phyloP scores from a whole-genome alignment of 1,284 basidiomycete genomes.

The Rhodotorula sp. region DNA sequence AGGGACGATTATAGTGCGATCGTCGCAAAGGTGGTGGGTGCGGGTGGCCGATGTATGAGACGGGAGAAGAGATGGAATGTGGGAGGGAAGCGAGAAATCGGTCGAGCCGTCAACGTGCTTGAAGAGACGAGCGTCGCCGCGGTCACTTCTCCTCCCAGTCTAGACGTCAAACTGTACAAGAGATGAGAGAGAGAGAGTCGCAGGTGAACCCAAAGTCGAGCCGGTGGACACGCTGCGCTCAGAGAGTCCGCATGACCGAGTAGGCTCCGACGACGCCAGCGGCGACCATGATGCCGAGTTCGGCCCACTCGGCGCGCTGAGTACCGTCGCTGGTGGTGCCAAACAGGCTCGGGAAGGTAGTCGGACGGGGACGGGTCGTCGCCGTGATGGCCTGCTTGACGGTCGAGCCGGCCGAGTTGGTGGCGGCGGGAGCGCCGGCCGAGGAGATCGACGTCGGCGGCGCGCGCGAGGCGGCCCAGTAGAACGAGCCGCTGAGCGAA shows the following conservation, averaged over 20 bases:
- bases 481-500: conserved; percentile 33
- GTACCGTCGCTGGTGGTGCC: conserved; percentile 33
- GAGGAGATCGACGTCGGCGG: conserved; percentile 35
- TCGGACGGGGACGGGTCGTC: conserved; percentile 35
- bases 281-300: conserved; percentile 32
- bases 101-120: no score
- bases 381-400: conserved; percentile 36
- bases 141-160: background rate
- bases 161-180: background rate
- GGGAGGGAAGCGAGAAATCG: background rate
- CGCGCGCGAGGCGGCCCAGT: conserved; percentile 34
- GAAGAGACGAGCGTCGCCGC: background rate
- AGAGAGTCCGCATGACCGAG: conserved; percentile 37
- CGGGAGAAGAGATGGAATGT: no score
- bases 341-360: conserved; percentile 39
- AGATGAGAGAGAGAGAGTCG: background rate
- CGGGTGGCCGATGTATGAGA: no score
- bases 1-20: no score
- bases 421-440: conserved; percentile 32
- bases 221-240: background rate
- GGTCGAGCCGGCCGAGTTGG: conserved; percentile 31
- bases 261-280: conserved; percentile 32
- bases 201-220: background rate
- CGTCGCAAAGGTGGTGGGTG: no score
- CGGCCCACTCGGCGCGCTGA: conserved; percentile 32